Conservation (phyloP, 805 yeast species). For the Kluyveromyces starmeri region DNA sequence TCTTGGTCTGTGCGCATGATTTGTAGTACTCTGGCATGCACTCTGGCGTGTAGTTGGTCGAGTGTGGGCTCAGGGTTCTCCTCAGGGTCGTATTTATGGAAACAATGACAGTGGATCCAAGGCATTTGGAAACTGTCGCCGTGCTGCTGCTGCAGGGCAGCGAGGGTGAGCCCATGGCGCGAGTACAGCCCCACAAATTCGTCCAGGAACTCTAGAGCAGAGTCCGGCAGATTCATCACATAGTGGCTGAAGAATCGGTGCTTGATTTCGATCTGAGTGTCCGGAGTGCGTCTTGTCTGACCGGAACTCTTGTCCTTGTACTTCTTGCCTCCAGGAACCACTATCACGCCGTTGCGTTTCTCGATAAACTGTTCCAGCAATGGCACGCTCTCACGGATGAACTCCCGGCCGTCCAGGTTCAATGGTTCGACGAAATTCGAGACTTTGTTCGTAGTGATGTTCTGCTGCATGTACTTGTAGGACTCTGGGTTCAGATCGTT, state of each 20-base stretch:
- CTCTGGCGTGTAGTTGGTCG: conserved; percentile 59
- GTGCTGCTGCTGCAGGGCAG: conserved; percentile 25
- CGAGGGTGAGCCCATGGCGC: conserved; percentile 10
- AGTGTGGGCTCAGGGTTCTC: conserved; percentile 58
- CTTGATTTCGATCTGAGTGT: conserved; percentile 20
- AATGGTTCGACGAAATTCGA: conserved; percentile 46
- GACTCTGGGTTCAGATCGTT: conserved; percentile 91
- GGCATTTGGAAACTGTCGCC: conserved; percentile 55
- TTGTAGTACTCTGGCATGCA: conserved; percentile 44
- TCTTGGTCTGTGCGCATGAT: conserved; percentile 39
- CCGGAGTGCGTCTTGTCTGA: conserved; percentile 12
- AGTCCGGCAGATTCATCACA: conserved; percentile 94
- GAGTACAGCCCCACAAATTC: conserved; percentile 68
- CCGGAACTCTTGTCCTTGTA: conserved; percentile 28
- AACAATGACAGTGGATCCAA: conserved; percentile 78
- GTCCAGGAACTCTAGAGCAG: conserved; percentile 75
- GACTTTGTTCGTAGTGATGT: conserved; percentile 58
- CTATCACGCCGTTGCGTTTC: conserved; percentile 29
- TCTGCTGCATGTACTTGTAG: conserved; percentile 56
- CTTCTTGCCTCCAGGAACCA: conserved; percentile 33
- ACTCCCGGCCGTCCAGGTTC: conserved; percentile 76
- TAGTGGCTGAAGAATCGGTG: conserved; percentile 43
- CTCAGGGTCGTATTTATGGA: conserved; percentile 74
- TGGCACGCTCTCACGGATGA: conserved; percentile 54
- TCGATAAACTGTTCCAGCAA: conserved; percentile 41